A percentile compares a stretch with the other conserved stretches of the same genome.
These are phyloP conservation scores for Wallacemonas sp. DNA, from an alignment of 208 protist genomes.

Conservation along the genomic window DNA sequence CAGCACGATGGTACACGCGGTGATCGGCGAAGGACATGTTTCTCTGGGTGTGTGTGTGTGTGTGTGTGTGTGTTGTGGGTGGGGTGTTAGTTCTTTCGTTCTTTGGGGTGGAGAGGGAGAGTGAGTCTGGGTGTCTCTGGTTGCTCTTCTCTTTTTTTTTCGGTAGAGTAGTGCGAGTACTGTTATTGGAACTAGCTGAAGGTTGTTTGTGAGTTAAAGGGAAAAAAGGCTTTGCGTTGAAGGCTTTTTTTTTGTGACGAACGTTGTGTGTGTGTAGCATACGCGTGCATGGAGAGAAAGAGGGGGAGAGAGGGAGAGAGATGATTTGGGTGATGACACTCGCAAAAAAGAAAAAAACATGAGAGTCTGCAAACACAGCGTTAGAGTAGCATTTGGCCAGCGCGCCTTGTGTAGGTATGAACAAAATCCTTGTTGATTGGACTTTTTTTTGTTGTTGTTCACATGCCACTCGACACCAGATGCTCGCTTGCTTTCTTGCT, in stretches of 20 bases:
- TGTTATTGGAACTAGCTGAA: no score
- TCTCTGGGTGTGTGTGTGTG: not conserved
- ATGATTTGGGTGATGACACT: no score
- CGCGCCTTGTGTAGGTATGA: no score
- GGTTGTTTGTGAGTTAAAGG: not conserved
- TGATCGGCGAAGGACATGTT: not conserved
- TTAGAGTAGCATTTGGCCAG: no score
- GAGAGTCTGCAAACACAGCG: no score
- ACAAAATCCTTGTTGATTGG: no score
- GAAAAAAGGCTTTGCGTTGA: slow-evolving; percentile 2
- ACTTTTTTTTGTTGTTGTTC: no score
- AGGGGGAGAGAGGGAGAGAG: no score
- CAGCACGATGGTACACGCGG: not conserved
- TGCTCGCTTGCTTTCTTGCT: no score
- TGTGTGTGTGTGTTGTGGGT: not conserved
- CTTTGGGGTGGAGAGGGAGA: not conserved
- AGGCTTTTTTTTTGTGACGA: not conserved
- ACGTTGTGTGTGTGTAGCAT: not conserved
- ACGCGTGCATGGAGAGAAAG: no score
- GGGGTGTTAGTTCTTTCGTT: not conserved
- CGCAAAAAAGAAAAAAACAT: not conserved
- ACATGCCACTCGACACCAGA: no score
- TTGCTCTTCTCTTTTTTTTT: not conserved
- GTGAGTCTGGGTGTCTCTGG: not conserved
- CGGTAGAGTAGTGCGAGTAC: no score